These are phyloP conservation scores for Nannizziopsis arthrosporioides DNA, from an alignment of 2,329 filamentous ascomycete genomes.

Conservation along the genomic window DNA sequence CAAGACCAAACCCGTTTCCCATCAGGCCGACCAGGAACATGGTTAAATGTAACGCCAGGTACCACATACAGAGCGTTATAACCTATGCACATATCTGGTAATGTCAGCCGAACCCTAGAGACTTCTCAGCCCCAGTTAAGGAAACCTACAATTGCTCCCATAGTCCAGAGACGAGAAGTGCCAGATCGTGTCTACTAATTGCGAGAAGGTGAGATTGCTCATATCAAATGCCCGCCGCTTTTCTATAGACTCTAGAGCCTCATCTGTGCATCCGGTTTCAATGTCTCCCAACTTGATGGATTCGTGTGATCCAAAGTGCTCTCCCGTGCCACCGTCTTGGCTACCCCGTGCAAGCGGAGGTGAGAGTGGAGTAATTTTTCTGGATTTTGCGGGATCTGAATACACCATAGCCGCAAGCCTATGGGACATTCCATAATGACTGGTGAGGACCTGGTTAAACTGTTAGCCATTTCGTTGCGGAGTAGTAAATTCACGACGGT, in stretches of 20 bases:
- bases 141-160: slow-evolving; percentile 45
- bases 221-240: slow-evolving; percentile 19
- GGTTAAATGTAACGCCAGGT: slow-evolving; percentile 36
- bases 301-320: not conserved
- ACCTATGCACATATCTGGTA: slow-evolving; percentile 54
- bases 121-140: slow-evolving; percentile 10
- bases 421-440: slow-evolving; percentile 56
- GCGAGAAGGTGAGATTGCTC: slow-evolving; percentile 39
- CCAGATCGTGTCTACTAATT: slow-evolving; percentile 58
- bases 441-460: slow-evolving; percentile 38
- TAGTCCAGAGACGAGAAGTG: slow-evolving; percentile 65
- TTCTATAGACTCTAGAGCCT: slow-evolving; percentile 15
- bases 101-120: slow-evolving; percentile 13
- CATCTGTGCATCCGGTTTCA: not conserved
- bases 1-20: slow-evolving; percentile 56
- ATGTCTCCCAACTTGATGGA: not conserved
- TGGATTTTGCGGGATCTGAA: slow-evolving; percentile 37
- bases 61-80: slow-evolving; percentile 48
- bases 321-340: not conserved
- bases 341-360: slow-evolving; percentile 13
- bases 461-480: not conserved
- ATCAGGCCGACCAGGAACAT: slow-evolving; percentile 31
- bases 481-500: not conserved
- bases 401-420: slow-evolving; percentile 54
- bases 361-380: slow-evolving; percentile 17